A percentile compares a stretch with the other conserved stretches of the same genome.
Conservation (phyloP, 139 green algal species). For the Micractinium conductrix region DNA sequence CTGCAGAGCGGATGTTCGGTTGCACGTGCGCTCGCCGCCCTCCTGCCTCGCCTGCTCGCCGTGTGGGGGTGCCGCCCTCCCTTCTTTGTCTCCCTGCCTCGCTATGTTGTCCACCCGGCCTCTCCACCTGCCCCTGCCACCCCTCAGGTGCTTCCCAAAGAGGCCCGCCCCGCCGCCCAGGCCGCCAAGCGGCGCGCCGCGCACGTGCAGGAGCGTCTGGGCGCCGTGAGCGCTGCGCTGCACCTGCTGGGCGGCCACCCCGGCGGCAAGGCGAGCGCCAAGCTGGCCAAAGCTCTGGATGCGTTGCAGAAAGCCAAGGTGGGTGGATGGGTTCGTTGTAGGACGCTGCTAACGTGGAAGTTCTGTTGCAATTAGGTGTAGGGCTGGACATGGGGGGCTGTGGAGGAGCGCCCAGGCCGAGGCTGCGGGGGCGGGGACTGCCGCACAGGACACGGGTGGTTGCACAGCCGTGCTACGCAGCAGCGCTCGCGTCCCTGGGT, state of each 20-base stretch:
- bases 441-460: too few relatives aligned
- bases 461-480: background rate
- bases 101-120: background rate
- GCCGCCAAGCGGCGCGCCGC: constrained; percentile 51
- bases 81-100: background rate
- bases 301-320: constrained; percentile 48
- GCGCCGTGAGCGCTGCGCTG: constrained; percentile 30
- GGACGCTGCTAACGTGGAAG: too few relatives aligned
- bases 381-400: too few relatives aligned
- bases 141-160: constrained; percentile 56
- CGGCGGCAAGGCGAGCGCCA: constrained; percentile 47
- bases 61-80: background rate
- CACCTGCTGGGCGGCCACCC: constrained; percentile 31
- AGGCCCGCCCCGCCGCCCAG: constrained; percentile 21
- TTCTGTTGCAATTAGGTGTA: too few relatives aligned
- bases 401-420: background rate
- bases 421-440: too few relatives aligned
- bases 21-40: background rate
- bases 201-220: constrained; percentile 52
- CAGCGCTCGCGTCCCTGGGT: too few relatives aligned
- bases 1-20: too few relatives aligned
- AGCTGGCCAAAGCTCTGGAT: constrained; percentile 48
- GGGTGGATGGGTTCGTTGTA: background rate
- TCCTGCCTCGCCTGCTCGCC: background rate
- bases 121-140: background rate